Evolutionary conservation across 768 basidiomycete species (phyloP), one percentile per base, ranked within the genome.

Genomic region (Pleurotus pulmonarius): DNA sequence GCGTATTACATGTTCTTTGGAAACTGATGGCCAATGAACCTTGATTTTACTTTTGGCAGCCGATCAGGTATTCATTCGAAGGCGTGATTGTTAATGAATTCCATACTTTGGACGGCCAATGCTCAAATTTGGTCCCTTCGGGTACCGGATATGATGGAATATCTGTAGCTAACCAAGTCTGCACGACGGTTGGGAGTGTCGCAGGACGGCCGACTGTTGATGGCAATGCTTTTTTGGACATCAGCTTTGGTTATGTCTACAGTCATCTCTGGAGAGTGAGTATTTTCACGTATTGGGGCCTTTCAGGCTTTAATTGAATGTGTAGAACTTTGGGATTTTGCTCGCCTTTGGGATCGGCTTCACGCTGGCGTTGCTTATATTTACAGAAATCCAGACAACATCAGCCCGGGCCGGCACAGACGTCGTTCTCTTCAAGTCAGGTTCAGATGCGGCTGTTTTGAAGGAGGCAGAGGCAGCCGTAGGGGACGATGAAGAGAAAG

Each of bases 71-170:
- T 65, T 86, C 81, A 0, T 94, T 94, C 65, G 88, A 92, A 59
- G 76, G 80, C 0, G 67, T 93, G 41, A 76, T 96, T 65, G 76
- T 82, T 24, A 95, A 94, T 69, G 92, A 96, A 67, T 93, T 94
- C 70, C 83, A 81, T 61, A 85, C 81, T 0, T 70, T 88, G 7
- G 67, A 87, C 22, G 90, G 86, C 41, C 64, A 70, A 12, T 87
- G 87, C 64, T 72, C 86, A 22, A 67, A 73, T 43, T 70, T 88
- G 11, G 82, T 85, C 0, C 85, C 88, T 5, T 76, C 73, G 2
- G 87, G 88, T 0, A 69, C 85, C 0, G 82, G 82, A 1, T 90
- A 90, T 59, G 80, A 80, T 59, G 73, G 73, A n/a, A 67, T 86
- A 40, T 66, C 75, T 3, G 59, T 87, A 15, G 67, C 60, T 0